Percentiles rank a stretch among this genome's conserved stretches.
Conservation (phyloP, 2,329 filamentous ascomycete species). For the Hysterium pulicare region DNA sequence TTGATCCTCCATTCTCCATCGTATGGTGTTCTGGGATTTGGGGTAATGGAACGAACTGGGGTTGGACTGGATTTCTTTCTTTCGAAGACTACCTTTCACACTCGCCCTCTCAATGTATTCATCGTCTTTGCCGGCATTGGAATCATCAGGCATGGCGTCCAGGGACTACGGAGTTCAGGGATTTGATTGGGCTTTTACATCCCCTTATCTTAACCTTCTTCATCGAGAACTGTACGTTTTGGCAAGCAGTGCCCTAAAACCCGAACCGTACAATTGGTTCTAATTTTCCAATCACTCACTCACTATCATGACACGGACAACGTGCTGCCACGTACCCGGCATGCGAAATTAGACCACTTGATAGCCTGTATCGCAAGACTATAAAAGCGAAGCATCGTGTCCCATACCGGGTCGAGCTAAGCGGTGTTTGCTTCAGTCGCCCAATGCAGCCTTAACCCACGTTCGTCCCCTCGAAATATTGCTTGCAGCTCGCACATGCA, state of each 20-base stretch:
- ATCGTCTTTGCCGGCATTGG: background rate
- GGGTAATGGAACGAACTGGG: background rate
- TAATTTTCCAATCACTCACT: background rate
- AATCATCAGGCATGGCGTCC: background rate
- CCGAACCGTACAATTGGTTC: background rate
- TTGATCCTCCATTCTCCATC: background rate
- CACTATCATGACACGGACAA: background rate
- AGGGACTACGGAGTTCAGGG: conserved; percentile 1
- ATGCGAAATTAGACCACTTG: background rate
- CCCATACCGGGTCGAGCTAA: too few relatives aligned
- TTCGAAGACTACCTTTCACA: background rate
- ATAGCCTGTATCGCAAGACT: too few relatives aligned
- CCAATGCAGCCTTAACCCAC: background rate
- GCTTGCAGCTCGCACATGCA: background rate
- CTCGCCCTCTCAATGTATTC: background rate
- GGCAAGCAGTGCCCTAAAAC: background rate
- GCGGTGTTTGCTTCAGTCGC: background rate
- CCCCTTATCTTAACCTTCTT: background rate
- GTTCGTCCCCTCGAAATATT: background rate
- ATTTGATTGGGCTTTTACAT: background rate
- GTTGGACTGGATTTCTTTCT: background rate
- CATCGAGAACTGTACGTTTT: background rate
- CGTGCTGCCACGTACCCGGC: background rate
- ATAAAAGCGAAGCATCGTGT: too few relatives aligned
- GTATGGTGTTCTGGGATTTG: background rate